These are phyloP conservation scores for Alternaria angustiovoidea DNA, from an alignment of 2,329 filamentous ascomycete genomes.

Conservation along the genomic window DNA sequence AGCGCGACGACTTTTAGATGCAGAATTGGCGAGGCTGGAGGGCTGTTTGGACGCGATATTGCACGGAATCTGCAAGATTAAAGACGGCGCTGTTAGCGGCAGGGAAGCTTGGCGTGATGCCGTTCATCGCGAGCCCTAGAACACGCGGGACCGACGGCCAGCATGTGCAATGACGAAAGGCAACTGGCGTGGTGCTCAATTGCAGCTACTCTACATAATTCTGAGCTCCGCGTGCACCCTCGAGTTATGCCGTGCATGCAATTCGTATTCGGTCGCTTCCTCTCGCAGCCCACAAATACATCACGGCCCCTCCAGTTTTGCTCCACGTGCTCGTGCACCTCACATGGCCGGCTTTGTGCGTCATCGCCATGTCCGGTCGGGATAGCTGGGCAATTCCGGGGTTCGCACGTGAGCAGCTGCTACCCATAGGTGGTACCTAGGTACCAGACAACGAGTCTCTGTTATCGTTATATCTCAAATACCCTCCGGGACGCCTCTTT, in stretches of 20 bases:
- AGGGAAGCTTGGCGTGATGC: slow-evolving; percentile 19
- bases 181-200: slow-evolving; percentile 22
- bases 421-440: not conserved
- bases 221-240: slow-evolving; percentile 17
- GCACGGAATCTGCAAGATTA: slow-evolving; percentile 17
- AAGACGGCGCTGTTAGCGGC: slow-evolving; percentile 21
- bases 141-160: slow-evolving; percentile 7
- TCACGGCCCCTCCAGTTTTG: slow-evolving; percentile 29
- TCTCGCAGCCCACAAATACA: slow-evolving; percentile 5
- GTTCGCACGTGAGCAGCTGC: slow-evolving; percentile 2
- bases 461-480: not conserved
- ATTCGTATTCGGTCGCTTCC: slow-evolving; percentile 12
- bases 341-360: slow-evolving; percentile 16
- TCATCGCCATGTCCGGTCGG: slow-evolving; percentile 1
- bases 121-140: slow-evolving; percentile 13
- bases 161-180: slow-evolving; percentile 32
- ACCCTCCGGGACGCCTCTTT: not conserved
- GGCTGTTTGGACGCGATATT: slow-evolving; percentile 18
- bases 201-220: slow-evolving; percentile 2
- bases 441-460: not conserved
- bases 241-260: slow-evolving; percentile 18
- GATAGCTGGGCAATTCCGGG: not conserved
- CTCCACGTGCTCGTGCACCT: slow-evolving; percentile 22
- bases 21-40: slow-evolving; percentile 32
- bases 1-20: slow-evolving; percentile 12